Percentiles rank a stretch among this genome's conserved stretches.
Evolutionary conservation across 2,329 filamentous ascomycete genomes (phyloP).

Genomic region (Trichoderma asperellum): DNA sequence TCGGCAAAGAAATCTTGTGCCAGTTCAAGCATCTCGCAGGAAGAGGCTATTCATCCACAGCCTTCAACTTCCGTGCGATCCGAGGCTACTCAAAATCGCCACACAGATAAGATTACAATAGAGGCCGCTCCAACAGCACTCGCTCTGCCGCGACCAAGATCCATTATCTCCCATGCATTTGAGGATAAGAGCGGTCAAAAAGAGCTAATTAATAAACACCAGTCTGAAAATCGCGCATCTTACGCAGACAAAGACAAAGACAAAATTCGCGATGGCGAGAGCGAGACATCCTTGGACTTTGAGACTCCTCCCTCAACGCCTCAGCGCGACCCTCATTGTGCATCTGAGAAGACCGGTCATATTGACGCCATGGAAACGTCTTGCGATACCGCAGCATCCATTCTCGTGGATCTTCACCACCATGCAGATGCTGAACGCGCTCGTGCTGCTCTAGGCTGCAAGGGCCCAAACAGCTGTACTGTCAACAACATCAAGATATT

Average conservation of each 20-base stretch:
- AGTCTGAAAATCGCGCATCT: not conserved
- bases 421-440: constrained; percentile 22
- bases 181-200: not conserved
- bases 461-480: constrained; percentile 19
- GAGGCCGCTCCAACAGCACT: not conserved
- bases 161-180: not conserved
- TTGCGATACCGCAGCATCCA: constrained; percentile 27
- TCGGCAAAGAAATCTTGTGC: too few species aligned
- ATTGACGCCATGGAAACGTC: constrained; percentile 11
- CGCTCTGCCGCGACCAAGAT: too few species aligned
- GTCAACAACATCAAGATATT: constrained; percentile 29
- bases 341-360: not conserved
- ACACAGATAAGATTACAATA: not conserved
- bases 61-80: not conserved
- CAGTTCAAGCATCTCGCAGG: not conserved
- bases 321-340: not conserved
- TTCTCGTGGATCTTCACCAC: constrained; percentile 25
- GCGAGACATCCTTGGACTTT: not conserved
- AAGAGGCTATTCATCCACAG: not conserved
- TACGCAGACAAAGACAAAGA: not conserved
- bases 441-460: constrained; percentile 27
- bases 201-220: not conserved
- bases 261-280: not conserved
- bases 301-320: not conserved
- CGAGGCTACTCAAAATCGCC: not conserved